Percentiles rank a stretch among this genome's conserved stretches.
Evolutionary conservation across 1,139 yeast genomes (phyloP).

Genomic region (Pichia sp.): DNA sequence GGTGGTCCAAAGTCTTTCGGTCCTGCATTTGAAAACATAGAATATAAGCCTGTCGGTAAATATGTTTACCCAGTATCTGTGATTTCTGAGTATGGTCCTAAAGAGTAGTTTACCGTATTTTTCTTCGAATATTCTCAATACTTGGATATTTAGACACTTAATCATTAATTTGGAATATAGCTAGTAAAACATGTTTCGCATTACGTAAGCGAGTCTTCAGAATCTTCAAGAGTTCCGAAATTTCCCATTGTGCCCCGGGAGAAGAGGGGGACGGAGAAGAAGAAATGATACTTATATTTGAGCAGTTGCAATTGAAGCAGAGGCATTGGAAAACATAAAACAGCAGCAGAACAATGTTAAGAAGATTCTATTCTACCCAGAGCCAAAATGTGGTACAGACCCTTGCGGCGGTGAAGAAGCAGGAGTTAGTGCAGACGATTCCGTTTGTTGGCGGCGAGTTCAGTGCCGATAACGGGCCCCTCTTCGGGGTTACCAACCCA

Average conservation of each 20-base stretch:
- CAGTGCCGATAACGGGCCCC: slow-evolving; percentile 43
- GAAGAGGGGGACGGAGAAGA: no score
- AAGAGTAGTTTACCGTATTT: no score
- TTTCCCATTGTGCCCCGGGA: neutral
- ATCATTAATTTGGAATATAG: no score
- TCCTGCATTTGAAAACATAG: neutral
- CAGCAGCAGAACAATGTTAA: slow-evolving; percentile 3
- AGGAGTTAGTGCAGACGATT: slow-evolving; percentile 48
- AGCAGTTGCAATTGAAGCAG: no score
- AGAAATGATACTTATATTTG: no score
- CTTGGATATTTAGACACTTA: no score
- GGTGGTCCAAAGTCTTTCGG: slow-evolving; percentile 3
- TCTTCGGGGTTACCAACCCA: slow-evolving; percentile 71
- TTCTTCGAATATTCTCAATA: no score
- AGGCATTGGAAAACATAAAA: no score
- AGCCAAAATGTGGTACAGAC: slow-evolving; percentile 9
- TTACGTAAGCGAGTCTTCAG: neutral
- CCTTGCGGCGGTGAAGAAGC: slow-evolving; percentile 17
- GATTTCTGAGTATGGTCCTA: no score
- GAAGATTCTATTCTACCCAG: slow-evolving; percentile 8
- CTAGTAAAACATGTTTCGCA: no score
- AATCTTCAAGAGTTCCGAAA: neutral
- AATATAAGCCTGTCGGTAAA: slow-evolving; percentile 1
- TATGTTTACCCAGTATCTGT: neutral
- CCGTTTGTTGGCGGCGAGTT: slow-evolving; percentile 73